These are phyloP conservation scores for Parachlorella kessleri DNA, from an alignment of 139 green algal genomes.

Conservation along the genomic window DNA sequence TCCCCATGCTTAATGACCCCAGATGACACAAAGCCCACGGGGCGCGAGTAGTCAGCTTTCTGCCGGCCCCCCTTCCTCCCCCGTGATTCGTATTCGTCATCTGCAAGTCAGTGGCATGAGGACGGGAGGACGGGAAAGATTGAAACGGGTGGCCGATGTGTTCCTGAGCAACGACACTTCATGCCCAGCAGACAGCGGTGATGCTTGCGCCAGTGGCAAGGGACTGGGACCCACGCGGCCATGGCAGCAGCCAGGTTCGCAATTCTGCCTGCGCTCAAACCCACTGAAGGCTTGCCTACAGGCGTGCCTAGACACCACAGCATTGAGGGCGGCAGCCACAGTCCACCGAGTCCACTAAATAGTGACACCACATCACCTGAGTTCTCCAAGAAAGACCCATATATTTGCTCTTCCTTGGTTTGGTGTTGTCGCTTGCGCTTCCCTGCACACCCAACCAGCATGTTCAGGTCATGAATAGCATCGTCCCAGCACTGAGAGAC, in stretches of 20 bases:
- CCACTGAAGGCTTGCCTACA: too few relatives aligned
- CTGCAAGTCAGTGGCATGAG: not conserved
- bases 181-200: too few relatives aligned
- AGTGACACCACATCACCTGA: slow-evolving; percentile 19
- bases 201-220: too few relatives aligned
- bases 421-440: slow-evolving; percentile 65
- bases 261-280: too few relatives aligned
- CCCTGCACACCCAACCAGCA: too few relatives aligned
- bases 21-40: slow-evolving; percentile 77
- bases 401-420: slow-evolving; percentile 85
- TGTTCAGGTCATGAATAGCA: too few relatives aligned
- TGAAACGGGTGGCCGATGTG: too few relatives aligned
- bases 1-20: slow-evolving; percentile 23
- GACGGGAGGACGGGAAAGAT: not conserved
- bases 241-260: too few relatives aligned
- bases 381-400: slow-evolving; percentile 80
- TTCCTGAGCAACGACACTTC: too few relatives aligned
- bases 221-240: too few relatives aligned
- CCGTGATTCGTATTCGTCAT: slow-evolving; percentile 43
- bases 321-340: not conserved
- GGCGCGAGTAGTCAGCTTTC: slow-evolving; percentile 64
- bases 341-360: slow-evolving; percentile 1
- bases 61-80: slow-evolving; percentile 27
- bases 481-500: too few relatives aligned
- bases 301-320: not conserved